A percentile compares a stretch with the other conserved stretches of the same genome.
phyloP scores from a whole-genome alignment of 345 rosid genomes.

The Bretschneidera sinensis region DNA sequence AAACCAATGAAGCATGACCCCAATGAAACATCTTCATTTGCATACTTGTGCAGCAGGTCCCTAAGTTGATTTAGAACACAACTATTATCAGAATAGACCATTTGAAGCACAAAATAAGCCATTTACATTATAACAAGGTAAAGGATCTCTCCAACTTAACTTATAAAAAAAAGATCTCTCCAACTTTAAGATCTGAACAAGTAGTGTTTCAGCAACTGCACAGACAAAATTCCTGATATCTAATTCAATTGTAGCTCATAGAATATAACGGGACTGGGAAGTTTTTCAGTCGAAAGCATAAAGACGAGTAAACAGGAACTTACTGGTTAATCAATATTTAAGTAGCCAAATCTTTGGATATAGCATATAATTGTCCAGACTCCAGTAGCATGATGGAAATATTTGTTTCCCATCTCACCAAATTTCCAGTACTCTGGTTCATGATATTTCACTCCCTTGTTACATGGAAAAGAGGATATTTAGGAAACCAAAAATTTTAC shows the following conservation, averaged over 20 bases:
- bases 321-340: conserved; percentile 72
- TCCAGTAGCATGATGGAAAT: conserved; percentile 85
- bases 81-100: not conserved
- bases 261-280: not conserved
- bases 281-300: not conserved
- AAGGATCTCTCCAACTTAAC: too few relatives aligned
- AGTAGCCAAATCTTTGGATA: conserved; percentile 74
- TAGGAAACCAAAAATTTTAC: conserved; percentile 1
- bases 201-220: not conserved
- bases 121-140: too few relatives aligned
- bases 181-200: not conserved
- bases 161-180: too few relatives aligned
- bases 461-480: conserved; percentile 7
- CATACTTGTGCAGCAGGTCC: conserved; percentile 54
- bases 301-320: conserved; percentile 20
- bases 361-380: conserved; percentile 92
- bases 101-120: not conserved
- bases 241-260: not conserved
- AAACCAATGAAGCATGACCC: conserved; percentile 68
- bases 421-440: conserved; percentile 95
- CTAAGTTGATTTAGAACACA: conserved; percentile 28
- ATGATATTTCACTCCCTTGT: conserved; percentile 77
- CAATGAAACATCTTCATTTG: conserved; percentile 58
- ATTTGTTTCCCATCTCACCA: conserved; percentile 65
- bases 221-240: not conserved